Evolutionary conservation across 768 basidiomycete species (phyloP).

Genomic region (Collybiopsis luxurians): DNA sequence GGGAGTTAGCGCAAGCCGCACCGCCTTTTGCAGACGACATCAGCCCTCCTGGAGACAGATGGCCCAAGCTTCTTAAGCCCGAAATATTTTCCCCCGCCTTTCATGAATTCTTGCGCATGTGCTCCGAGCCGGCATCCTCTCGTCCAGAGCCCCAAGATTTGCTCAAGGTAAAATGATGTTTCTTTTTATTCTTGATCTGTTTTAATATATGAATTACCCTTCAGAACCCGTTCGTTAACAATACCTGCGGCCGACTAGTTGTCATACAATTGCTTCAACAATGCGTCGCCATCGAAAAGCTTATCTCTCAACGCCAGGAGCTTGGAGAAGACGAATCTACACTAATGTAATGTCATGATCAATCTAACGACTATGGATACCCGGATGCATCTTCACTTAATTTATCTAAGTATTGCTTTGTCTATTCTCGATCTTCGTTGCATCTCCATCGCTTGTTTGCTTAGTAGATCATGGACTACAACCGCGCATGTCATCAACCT

Average conservation of each 20-base stretch:
- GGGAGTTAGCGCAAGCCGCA: slow-evolving; percentile 75
- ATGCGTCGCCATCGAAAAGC: slow-evolving; percentile 59
- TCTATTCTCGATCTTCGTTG: background rate
- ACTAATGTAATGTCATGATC: background rate
- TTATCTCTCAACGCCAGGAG: slow-evolving; percentile 3
- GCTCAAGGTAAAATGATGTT: slow-evolving; percentile 46
- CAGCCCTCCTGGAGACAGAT: slow-evolving; percentile 55
- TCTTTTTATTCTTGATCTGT: background rate
- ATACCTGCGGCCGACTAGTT: slow-evolving; percentile 66
- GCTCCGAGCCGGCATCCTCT: slow-evolving; percentile 55
- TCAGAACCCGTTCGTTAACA: slow-evolving; percentile 64
- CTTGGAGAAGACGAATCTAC: background rate
- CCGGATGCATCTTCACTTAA: slow-evolving; percentile 3
- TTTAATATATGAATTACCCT: slow-evolving; percentile 6
- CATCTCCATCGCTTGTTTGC: slow-evolving; percentile 4
- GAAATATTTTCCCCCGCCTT: slow-evolving; percentile 64
- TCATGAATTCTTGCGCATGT: slow-evolving; percentile 68
- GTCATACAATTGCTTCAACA: slow-evolving; percentile 64
- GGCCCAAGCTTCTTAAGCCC: slow-evolving; percentile 61
- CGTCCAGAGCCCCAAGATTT: slow-evolving; percentile 59
- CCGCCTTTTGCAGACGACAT: slow-evolving; percentile 65
- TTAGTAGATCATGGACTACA: background rate
- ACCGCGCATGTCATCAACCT: background rate
- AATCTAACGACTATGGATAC: background rate
- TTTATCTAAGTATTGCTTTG: slow-evolving; percentile 2